Base-by-base conservation (phyloP, 495 filamentous ascomycete species). In the Coniosporium apollinis region DNA sequence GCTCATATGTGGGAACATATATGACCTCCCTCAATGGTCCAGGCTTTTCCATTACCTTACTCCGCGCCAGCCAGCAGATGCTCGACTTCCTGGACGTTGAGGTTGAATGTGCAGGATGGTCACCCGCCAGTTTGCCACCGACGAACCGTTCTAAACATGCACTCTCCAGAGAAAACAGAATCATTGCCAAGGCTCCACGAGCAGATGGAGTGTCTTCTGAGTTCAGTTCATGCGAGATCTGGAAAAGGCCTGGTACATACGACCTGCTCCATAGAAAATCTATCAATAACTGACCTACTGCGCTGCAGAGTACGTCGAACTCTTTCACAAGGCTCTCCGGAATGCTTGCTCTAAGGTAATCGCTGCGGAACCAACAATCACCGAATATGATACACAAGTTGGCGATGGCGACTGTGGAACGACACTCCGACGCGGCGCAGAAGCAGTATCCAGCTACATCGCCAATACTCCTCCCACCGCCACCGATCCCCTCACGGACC, bases 1-100 rank as follows among this genome's bases (percentile, higher is more conserved):
- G 54, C 14, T 51, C 59, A 19, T 59, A 57, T 30, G 41, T 44
- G 15, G 67, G 64, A 2, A 63, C 62, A 36, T 50, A 74, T 28
- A 69, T 74, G 50, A 71, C 68, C 0, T 74, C 70, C 5, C 61
- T 76, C 36, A 76, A 74, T 44, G 71, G 67, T 3, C 69, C 70
- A 2, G 71, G 69, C 4, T 76, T 74, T 39, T 71, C 67, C 1
- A 68, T 73, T 4, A 71, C 69, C 0, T 52, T 76, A n/a, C n/a
- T n/a, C n/a, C n/a, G n/a, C n/a, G n/a, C n/a, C n/a, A n/a, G n/a
- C n/a, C n/a, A n/a, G n/a, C n/a, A n/a, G n/a, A n/a, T n/a, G n/a
- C n/a, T n/a, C n/a, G n/a, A n/a, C n/a, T n/a, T n/a, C n/a, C n/a
- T n/a, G n/a, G n/a, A n/a, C n/a, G 24, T 54, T 68, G 34, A 76